phyloP scores from a whole-genome alignment of 805 yeast genomes.

The Lipomyces sp. region DNA sequence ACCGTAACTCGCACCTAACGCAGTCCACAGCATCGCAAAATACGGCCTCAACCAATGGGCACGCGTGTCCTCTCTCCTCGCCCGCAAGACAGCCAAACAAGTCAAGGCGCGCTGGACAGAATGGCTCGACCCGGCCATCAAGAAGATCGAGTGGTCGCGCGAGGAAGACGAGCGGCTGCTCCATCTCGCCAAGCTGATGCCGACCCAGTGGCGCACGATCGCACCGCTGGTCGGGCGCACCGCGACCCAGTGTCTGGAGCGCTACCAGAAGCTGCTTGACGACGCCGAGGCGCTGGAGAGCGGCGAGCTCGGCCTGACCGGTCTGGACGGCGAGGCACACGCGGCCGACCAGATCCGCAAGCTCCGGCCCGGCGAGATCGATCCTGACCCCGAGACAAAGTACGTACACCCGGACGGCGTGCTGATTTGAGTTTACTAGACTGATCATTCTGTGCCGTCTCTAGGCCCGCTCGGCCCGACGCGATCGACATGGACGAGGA shows the following conservation, averaged over 20 bases:
- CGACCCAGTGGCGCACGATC: constrained; percentile 95
- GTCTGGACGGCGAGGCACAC: constrained; percentile 53
- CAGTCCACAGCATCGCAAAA: constrained; percentile 54
- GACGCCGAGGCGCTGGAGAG: constrained; percentile 44
- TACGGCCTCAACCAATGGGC: constrained; percentile 96
- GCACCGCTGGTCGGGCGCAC: constrained; percentile 78
- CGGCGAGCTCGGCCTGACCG: constrained; percentile 43
- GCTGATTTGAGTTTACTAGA: not conserved
- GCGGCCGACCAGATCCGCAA: constrained; percentile 39
- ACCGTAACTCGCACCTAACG: not conserved
- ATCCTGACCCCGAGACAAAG: constrained; percentile 68
- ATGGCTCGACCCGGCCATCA: constrained; percentile 72
- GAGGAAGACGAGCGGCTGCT: constrained; percentile 74
- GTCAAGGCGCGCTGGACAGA: constrained; percentile 92
- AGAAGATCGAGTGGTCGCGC: constrained; percentile 62
- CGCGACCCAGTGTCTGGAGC: constrained; percentile 78
- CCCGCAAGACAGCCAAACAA: constrained; percentile 84
- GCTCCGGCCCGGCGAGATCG: constrained; percentile 53
- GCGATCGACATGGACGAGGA: constrained; percentile 77
- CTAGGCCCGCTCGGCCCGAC: constrained; percentile 71
- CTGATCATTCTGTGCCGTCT: not conserved
- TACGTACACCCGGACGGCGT: not conserved
- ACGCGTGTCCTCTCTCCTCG: constrained; percentile 79
- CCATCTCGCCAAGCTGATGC: constrained; percentile 63
- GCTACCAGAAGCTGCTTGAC: constrained; percentile 71